Conservation (phyloP, 768 basidiomycete species). For the Pisolithus tinctorius region DNA sequence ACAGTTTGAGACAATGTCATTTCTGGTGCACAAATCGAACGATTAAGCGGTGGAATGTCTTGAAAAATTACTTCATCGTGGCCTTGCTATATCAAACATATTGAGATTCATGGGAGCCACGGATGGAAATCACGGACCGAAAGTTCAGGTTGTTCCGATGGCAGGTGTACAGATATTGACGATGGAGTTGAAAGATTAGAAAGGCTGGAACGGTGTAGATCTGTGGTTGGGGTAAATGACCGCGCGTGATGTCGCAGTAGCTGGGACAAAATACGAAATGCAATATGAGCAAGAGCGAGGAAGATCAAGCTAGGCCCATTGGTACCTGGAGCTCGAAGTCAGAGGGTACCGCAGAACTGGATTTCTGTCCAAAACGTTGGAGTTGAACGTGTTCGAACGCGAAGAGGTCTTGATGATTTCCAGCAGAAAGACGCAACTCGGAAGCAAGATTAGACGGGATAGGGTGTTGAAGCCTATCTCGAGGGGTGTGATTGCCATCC, state of each 20-base stretch:
- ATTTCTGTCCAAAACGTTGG: slow-evolving; percentile 3
- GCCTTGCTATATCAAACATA: background rate
- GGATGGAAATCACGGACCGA: slow-evolving; percentile 6
- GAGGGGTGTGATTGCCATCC: slow-evolving; percentile 10
- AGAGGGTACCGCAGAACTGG: slow-evolving; percentile 2
- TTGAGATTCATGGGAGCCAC: background rate
- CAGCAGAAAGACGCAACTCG: slow-evolving; percentile 6
- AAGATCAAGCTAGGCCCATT: background rate
- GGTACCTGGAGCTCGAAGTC: slow-evolving; percentile 9
- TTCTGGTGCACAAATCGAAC: background rate
- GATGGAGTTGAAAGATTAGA: slow-evolving; percentile 7
- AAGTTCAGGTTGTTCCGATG: slow-evolving; percentile 4
- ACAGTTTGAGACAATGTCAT: background rate
- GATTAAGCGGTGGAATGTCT: slow-evolving; percentile 15
- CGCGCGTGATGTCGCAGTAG: slow-evolving; percentile 9
- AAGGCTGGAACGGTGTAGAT: slow-evolving; percentile 1
- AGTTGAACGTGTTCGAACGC: background rate
- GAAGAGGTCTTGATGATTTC: background rate
- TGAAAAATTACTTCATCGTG: slow-evolving; percentile 11
- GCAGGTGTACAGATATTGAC: slow-evolving; percentile 1
- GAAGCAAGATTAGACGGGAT: slow-evolving; percentile 3
- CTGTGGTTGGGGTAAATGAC: background rate
- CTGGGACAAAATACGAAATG: background rate
- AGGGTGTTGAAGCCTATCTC: background rate
- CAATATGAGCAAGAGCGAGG: slow-evolving; percentile 3